These are phyloP conservation scores for Solanum piurae DNA, from an alignment of 257 asterid genomes.

Conservation along the genomic window DNA sequence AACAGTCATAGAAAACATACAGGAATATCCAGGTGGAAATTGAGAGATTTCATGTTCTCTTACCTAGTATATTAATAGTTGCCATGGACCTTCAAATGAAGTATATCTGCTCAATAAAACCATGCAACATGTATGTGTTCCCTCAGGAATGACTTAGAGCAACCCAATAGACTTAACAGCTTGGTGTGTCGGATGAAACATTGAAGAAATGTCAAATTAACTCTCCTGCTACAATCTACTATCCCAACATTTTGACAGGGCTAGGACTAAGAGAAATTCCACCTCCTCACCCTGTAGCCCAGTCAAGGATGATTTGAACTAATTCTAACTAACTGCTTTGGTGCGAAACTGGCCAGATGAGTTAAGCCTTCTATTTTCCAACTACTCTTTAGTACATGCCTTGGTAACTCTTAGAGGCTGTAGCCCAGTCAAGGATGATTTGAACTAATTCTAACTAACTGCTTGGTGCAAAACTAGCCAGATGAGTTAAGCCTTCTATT, in stretches of 20 bases:
- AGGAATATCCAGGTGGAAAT: not conserved
- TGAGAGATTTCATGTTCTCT: not conserved
- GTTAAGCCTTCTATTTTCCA: too few species aligned
- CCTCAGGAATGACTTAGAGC: not conserved
- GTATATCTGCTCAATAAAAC: not conserved
- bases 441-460: not conserved
- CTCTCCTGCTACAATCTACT: not conserved
- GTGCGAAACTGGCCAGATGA: not conserved
- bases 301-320: not conserved
- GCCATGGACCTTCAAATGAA: not conserved
- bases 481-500: not conserved
- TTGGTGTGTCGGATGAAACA: not conserved
- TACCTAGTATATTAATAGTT: not conserved
- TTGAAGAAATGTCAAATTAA: not conserved
- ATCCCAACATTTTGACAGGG: not conserved
- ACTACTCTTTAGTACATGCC: too few species aligned
- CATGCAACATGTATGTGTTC: not conserved
- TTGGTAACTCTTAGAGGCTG: not conserved
- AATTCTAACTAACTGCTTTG: not conserved
- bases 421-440: not conserved
- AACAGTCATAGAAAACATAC: not conserved
- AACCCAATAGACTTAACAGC: not conserved
- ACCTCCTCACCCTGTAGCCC: not conserved
- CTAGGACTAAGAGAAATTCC: not conserved
- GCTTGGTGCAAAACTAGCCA: not conserved